Conservation (phyloP, 352 stramenopile genomes). For the Phytophthora europaea region DNA sequence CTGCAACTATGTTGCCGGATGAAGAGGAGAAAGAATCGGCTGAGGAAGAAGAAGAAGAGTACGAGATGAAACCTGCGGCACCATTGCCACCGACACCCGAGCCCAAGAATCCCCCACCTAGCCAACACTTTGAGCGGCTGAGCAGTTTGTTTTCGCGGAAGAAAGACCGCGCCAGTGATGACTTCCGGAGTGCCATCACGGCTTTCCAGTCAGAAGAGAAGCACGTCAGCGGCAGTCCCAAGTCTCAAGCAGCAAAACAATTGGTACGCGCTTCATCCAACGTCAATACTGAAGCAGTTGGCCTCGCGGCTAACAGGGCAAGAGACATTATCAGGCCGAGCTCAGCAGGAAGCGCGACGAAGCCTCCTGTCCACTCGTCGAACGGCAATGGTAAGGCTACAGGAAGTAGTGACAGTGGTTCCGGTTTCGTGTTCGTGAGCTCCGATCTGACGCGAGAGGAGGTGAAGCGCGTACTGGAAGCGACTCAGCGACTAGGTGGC, state of each 20-base stretch:
- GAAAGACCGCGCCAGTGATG: constrained; percentile 52
- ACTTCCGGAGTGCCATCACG: constrained; percentile 61
- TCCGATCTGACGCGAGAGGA: constrained; percentile 70
- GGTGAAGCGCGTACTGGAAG: constrained; percentile 60
- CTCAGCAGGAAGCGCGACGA: constrained; percentile 13
- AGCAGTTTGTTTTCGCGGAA: constrained; percentile 26
- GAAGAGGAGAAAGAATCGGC: constrained; percentile 19
- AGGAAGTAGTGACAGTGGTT: constrained; percentile 2
- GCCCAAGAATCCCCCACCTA: constrained; percentile 2
- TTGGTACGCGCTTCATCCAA: constrained; percentile 13
- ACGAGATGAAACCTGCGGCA: constrained; percentile 50
- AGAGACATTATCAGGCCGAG: constrained; percentile 1
- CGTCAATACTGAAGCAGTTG: constrained; percentile 7
- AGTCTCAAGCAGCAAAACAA: constrained; percentile 21
- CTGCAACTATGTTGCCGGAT: constrained; percentile 16
- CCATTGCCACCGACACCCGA: constrained; percentile 23
- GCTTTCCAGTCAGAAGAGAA: constrained; percentile 51
- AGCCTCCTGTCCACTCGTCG: constrained; percentile 28
- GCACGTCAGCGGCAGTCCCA: neutral
- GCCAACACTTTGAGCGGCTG: constrained; percentile 16
- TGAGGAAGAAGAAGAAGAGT: constrained; percentile 40
- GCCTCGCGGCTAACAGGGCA: neutral
- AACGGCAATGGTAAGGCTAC: constrained; percentile 10
- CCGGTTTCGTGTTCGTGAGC: constrained; percentile 64
- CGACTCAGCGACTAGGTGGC: constrained; percentile 68